Evolutionary conservation across 2,329 filamentous ascomycete genomes (phyloP).

Genomic region (Diaporthe capsici): DNA sequence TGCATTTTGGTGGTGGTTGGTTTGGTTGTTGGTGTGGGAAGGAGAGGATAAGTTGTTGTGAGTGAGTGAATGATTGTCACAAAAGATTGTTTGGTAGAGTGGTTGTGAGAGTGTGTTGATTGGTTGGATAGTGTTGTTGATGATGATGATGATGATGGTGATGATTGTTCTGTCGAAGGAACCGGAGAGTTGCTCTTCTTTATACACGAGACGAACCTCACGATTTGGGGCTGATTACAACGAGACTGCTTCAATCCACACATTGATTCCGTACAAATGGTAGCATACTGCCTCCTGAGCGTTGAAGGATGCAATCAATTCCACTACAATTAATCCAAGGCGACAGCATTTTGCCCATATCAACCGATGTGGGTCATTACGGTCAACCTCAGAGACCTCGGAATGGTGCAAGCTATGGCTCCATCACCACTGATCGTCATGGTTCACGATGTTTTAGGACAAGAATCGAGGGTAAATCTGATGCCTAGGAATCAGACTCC

Average conservation of each 20-base stretch:
- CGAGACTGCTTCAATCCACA: background rate
- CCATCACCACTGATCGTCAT: background rate
- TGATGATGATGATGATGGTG: background rate
- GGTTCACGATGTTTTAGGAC: background rate
- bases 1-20: slow-evolving; percentile 39
- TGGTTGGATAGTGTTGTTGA: background rate
- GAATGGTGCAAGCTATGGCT: background rate
- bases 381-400: background rate
- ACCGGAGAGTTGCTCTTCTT: background rate
- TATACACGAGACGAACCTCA: background rate
- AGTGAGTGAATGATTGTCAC: background rate
- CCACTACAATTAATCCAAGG: background rate
- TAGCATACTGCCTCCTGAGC: background rate
- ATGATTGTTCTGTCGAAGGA: background rate
- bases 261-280: background rate
- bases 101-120: background rate
- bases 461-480: background rate
- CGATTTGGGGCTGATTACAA: background rate
- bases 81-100: background rate
- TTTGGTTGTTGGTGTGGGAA: background rate
- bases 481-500: background rate
- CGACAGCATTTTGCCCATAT: background rate
- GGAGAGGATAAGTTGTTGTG: background rate
- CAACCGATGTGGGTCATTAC: background rate
- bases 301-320: background rate